These are phyloP conservation scores for Triadica sebifera DNA, from an alignment of 345 rosid genomes.

Conservation along the genomic window DNA sequence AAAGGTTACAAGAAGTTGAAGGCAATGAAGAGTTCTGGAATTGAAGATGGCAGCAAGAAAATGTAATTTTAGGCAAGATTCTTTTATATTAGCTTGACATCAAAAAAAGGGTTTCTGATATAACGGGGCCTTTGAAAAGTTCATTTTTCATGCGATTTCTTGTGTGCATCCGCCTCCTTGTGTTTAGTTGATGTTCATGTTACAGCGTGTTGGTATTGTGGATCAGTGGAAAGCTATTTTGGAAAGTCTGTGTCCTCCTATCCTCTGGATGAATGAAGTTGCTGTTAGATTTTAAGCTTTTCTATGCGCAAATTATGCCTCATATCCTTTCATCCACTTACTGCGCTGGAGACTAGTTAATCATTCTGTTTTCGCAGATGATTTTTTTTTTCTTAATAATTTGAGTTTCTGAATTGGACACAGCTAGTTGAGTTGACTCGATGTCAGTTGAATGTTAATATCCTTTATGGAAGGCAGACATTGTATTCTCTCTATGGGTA, in stretches of 20 bases:
- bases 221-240: conserved; percentile 26
- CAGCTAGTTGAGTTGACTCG: too few relatives aligned
- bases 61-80: conserved; percentile 23
- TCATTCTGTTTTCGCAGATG: not conserved
- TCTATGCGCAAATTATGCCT: not conserved
- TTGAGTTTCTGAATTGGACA: not conserved
- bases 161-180: conserved; percentile 26
- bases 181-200: conserved; percentile 25
- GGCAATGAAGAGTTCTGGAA: conserved; percentile 51
- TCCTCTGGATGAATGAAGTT: conserved; percentile 31
- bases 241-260: conserved; percentile 13
- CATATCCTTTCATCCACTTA: not conserved
- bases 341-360: not conserved
- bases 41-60: conserved; percentile 32
- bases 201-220: conserved; percentile 22
- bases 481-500: too few relatives aligned
- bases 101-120: conserved; percentile 20
- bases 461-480: too few relatives aligned
- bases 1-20: conserved; percentile 87
- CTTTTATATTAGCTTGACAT: conserved; percentile 26
- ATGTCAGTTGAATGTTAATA: too few relatives aligned
- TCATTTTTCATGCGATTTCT: conserved; percentile 21
- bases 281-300: conserved; percentile 11
- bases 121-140: conserved; percentile 19
- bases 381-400: not conserved